Conservation (phyloP, 192 early-diverging fungal genomes). For the Podila clonocystis region DNA sequence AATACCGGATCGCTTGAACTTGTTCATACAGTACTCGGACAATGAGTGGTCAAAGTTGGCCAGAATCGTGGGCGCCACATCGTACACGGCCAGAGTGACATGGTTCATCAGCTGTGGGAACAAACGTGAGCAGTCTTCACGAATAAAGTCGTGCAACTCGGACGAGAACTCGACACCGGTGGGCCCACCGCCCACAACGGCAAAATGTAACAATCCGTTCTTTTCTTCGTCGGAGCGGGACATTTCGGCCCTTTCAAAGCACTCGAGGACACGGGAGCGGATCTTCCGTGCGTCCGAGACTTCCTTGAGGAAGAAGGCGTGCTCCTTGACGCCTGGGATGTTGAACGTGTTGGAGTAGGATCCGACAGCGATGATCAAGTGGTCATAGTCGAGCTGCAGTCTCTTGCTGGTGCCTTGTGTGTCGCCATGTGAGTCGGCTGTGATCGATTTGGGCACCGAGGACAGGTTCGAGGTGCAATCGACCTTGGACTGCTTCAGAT, state of each 20-base stretch:
- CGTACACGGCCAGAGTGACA: conserved; percentile 76
- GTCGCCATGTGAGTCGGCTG: conserved; percentile 41
- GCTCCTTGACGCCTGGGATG: conserved; percentile 84
- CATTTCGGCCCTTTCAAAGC: conserved; percentile 82
- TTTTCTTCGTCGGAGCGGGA: conserved; percentile 70
- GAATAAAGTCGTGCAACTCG: conserved; percentile 76
- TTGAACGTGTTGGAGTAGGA: conserved; percentile 86
- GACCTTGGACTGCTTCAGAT: conserved; percentile 23
- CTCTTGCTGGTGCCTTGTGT: conserved; percentile 50
- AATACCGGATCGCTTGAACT: conserved; percentile 83
- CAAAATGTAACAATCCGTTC: conserved; percentile 78
- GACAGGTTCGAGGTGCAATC: conserved; percentile 36
- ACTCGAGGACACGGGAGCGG: conserved; percentile 80
- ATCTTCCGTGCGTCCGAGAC: conserved; percentile 87
- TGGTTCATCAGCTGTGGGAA: conserved; percentile 74
- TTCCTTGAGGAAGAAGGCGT: conserved; percentile 89
- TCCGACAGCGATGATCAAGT: conserved; percentile 85
- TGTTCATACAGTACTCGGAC: conserved; percentile 75
- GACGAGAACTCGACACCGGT: conserved; percentile 64
- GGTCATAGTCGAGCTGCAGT: conserved; percentile 77
- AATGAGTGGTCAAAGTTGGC: conserved; percentile 80
- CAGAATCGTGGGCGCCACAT: conserved; percentile 83
- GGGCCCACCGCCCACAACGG: conserved; percentile 89
- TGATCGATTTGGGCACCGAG: conserved; percentile 15
- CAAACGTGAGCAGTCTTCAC: conserved; percentile 79